These are phyloP conservation scores for Cladochytrium replicatum DNA, from an alignment of 192 early-diverging fungal species.

Conservation along the genomic window DNA sequence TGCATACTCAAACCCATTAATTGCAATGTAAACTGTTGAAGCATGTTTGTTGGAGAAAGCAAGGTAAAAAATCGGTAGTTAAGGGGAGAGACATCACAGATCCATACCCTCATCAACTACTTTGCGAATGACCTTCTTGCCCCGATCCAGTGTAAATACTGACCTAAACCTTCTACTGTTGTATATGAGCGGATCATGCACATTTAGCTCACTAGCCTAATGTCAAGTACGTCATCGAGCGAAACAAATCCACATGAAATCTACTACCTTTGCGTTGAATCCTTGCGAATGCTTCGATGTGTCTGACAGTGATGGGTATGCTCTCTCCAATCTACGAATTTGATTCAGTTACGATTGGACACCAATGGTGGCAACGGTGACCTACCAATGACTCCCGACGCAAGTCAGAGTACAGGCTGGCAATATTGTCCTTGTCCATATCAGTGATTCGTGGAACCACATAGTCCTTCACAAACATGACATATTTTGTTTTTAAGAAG, in stretches of 20 bases:
- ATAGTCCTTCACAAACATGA: constrained; percentile 74
- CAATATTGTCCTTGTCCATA: constrained; percentile 81
- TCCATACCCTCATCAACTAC: too few relatives aligned
- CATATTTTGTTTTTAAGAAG: constrained; percentile 79
- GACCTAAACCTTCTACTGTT: constrained; percentile 37
- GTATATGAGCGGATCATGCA: constrained; percentile 55
- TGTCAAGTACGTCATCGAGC: constrained; percentile 2
- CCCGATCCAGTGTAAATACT: constrained; percentile 6
- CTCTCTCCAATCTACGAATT: constrained; percentile 45
- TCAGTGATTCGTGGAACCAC: constrained; percentile 69
- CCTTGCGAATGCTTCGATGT: constrained; percentile 83
- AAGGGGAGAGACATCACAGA: too few relatives aligned
- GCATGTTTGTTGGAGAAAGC: too few relatives aligned
- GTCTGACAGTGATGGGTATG: constrained; percentile 72
- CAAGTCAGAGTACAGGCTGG: constrained; percentile 83
- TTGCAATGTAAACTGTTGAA: too few relatives aligned
- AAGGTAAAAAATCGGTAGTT: too few relatives aligned
- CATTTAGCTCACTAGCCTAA: constrained; percentile 46
- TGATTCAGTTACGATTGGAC: constrained; percentile 28
- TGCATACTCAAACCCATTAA: too few relatives aligned
- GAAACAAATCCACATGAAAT: not conserved
- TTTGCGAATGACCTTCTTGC: too few relatives aligned
- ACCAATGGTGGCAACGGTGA: constrained; percentile 3
- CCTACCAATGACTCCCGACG: constrained; percentile 69
- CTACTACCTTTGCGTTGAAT: constrained; percentile 65